Percentiles rank a stretch among this genome's conserved stretches.
phyloP scores from a whole-genome alignment of 441 rosid genomes.

The Erodium texanum region DNA sequence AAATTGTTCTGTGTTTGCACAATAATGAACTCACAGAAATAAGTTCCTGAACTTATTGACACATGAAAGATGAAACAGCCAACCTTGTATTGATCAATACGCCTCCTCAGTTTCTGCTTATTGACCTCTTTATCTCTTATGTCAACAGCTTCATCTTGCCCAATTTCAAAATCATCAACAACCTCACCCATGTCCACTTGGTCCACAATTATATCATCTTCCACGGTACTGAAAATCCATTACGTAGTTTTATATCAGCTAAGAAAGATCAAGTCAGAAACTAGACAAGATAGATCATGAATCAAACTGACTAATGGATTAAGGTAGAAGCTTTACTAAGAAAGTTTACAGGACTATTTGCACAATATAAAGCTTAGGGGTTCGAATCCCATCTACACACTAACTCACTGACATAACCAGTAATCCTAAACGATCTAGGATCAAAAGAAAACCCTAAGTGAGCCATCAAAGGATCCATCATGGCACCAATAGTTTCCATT shows the following conservation, averaged over 20 bases:
- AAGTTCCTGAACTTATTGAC: neutral
- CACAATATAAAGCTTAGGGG: neutral
- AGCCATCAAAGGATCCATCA: too few species aligned
- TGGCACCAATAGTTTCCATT: too few species aligned
- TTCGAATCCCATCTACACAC: neutral
- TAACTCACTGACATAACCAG: too few species aligned
- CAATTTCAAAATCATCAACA: conserved; percentile 77
- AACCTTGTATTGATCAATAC: conserved; percentile 72
- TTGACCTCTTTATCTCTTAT: conserved; percentile 78
- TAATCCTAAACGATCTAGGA: too few species aligned
- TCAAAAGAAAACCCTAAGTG: too few species aligned
- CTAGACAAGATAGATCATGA: neutral
- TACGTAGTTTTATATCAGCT: too few species aligned
- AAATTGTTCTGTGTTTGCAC: too few species aligned
- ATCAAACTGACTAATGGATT: neutral
- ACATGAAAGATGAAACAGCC: conserved; percentile 10
- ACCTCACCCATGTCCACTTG: conserved; percentile 67
- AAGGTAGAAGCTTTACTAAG: too few species aligned
- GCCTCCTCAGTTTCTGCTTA: conserved; percentile 67
- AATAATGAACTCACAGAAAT: too few species aligned
- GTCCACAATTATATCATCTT: conserved; percentile 78
- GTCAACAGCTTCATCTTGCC: conserved; percentile 80
- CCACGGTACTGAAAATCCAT: conserved; percentile 51
- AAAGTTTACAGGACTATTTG: too few species aligned
- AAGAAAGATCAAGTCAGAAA: too few species aligned